Percentiles rank a stretch among this genome's conserved stretches.
Conservation (phyloP, 441 rosid species). For the Euphorbia neoarborescens region DNA sequence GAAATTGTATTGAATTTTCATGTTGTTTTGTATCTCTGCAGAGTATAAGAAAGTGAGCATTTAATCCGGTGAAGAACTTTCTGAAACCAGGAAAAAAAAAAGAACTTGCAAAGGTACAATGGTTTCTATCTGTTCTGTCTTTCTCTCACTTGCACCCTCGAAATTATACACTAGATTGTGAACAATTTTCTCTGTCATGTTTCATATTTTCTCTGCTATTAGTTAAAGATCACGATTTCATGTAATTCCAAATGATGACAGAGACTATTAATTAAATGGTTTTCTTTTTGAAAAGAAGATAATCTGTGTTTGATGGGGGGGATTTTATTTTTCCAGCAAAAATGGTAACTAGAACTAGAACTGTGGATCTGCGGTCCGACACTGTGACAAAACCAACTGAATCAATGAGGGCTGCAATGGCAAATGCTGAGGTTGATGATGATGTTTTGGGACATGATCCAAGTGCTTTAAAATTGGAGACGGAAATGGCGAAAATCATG, state of each 20-base stretch:
- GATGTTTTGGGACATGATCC: slow-evolving; percentile 76
- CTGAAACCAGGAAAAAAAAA: slow-evolving; percentile 10
- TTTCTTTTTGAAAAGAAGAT: background rate
- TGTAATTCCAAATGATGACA: background rate
- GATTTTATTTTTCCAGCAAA: slow-evolving; percentile 22
- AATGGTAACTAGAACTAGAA: slow-evolving; percentile 54
- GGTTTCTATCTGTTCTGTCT: background rate
- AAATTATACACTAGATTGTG: background rate
- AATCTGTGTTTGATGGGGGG: background rate
- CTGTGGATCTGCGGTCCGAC: slow-evolving; percentile 84
- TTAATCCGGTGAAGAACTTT: slow-evolving; percentile 13
- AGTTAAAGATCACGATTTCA: slow-evolving; percentile 8
- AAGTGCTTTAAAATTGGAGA: slow-evolving; percentile 51
- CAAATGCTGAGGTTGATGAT: slow-evolving; percentile 82
- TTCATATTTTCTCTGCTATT: background rate
- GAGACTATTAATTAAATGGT: no score
- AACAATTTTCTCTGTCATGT: background rate
- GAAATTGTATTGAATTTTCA: background rate
- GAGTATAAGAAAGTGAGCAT: slow-evolving; percentile 14
- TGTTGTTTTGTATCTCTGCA: slow-evolving; percentile 14
- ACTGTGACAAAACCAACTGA: slow-evolving; percentile 86
- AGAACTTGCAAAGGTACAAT: slow-evolving; percentile 14
- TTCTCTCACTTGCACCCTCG: background rate
- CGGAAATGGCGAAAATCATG: slow-evolving; percentile 57
- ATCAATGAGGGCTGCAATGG: slow-evolving; percentile 85